These are phyloP conservation scores for Obba rivulosa DNA, from an alignment of 768 basidiomycete genomes.

Conservation along the genomic window DNA sequence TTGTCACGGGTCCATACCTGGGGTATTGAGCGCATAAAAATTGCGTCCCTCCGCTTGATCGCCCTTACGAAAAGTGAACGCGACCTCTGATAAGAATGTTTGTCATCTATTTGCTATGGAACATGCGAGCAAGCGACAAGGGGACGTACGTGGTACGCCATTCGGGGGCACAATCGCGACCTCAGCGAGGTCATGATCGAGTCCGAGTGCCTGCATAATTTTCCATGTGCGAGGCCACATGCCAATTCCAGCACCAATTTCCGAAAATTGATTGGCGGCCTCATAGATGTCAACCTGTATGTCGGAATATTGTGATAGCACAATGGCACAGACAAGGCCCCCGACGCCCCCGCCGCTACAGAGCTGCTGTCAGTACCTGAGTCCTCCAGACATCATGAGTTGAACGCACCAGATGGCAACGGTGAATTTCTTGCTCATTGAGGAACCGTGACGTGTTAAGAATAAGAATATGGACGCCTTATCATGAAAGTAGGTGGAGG, in stretches of 20 bases:
- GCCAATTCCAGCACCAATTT: constrained; percentile 28
- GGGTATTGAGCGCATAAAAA: constrained; percentile 48
- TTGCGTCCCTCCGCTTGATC: constrained; percentile 51
- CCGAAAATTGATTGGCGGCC: constrained; percentile 22
- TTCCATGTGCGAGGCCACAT: constrained; percentile 32
- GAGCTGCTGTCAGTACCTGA: constrained; percentile 1
- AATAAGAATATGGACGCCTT: constrained; percentile 2
- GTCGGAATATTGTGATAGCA: constrained; percentile 21
- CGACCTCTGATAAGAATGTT: constrained; percentile 33
- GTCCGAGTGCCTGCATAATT: constrained; percentile 20
- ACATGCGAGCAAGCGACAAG: neutral
- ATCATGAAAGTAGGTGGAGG: constrained; percentile 1
- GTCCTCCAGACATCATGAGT: no score
- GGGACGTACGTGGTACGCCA: constrained; percentile 21
- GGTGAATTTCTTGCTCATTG: constrained; percentile 31
- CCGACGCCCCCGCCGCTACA: constrained; percentile 25
- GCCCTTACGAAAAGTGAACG: constrained; percentile 55
- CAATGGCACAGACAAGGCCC: constrained; percentile 23
- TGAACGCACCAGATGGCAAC: constrained; percentile 52
- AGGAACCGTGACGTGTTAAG: constrained; percentile 10
- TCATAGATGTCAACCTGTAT: constrained; percentile 30
- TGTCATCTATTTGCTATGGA: neutral
- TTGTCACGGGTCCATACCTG: constrained; percentile 36
- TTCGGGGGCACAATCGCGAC: constrained; percentile 20
- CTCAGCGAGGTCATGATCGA: constrained; percentile 21